Evolutionary conservation across 257 asterid species (phyloP), one percentile per base, ranked within the genome.

Genomic region (Thymus mandschuricus): DNA sequence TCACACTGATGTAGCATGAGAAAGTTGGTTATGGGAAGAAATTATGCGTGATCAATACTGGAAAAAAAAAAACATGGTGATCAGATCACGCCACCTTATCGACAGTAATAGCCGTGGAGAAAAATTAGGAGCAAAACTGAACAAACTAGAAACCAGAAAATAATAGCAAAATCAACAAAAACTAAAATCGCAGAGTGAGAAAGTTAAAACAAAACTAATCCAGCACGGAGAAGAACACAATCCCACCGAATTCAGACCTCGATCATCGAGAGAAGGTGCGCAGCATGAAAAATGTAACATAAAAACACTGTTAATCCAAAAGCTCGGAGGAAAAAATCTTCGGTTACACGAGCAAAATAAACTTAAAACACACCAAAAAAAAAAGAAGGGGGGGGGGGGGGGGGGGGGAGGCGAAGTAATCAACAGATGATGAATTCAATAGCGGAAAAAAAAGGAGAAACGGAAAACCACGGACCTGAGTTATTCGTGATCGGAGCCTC

Each of bases 401-500:
- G 27, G 12, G 4, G n/a, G 12, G 21, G 46, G 21, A 61, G 11
- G 55, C n/a, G 31, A 38, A 8, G 48, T 8, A 31, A 70, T 52
- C 70, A 44, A 29, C 56, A 9, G 57, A 40, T 33, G 45, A 2
- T 48, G 67, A 31, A 44, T 69, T 51, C 56, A 35, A 41, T 35
- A 21, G 48, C 29, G 10, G 50, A 10, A 30, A 48, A 64, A n/a
- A 30, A 56, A 64, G 66, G 33, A 49, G 2, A 30, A 34, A 61
- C 15, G n/a, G 12, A 21, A 44, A 66, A 51, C 12, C 66, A 60
- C 27, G 4, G 38, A 72, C 80, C 76, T 76, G 10, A 3, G 35
- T 45, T 41, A 60, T 63, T 68, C 74, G 78, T 68, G 81, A 75
- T 71, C 79, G 68, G 44, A 46, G 21, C 21, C 21, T 21, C 21